Base-by-base conservation (phyloP, 805 yeast species). In the Yamadazyma tumulicola region DNA sequence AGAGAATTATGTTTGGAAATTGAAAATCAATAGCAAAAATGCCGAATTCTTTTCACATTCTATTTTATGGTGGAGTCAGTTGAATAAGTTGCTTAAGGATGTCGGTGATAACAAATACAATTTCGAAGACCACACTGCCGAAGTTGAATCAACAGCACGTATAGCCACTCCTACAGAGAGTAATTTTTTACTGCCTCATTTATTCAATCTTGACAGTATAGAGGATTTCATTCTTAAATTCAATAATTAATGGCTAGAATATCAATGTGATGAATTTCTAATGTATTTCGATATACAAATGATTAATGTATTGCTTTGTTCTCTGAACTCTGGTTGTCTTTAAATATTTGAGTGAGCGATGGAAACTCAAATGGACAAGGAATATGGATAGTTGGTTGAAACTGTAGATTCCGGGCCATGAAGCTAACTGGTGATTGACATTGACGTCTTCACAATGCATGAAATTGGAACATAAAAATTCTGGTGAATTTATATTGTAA, bases 11-110 rank as follows among this genome's bases (percentile, higher is more conserved):
- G 32, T 41, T 10, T 41, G 45, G 45, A 37, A 34, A 15, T 19
- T 41, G 19, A 41, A 41, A 16, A 29, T 41, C n/a, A 41, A 41
- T 21, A 41, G 27, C 21, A 41, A 41, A 26, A 41, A 31, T 34
- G 45, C 45, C 9, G 41, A 37, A 13, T 41, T 41, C 26, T 37
- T 41, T 14, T 37, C 26, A 35, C 35, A 34, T 30, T 27, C 39
- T 2, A 37, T 34, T 14, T 8, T 32, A 8, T 41, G 41, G 41
- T 41, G 41, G 41, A 23, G 29, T 14, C 37, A 34, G 35, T 17
- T 41, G 10, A 20, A 30, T 12, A 14, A 5, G 3, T 24, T 32
- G 26, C 11, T 24, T 5, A 32, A 26, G n/a, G 19, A 19, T 17
- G 6, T 29, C 6, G 11, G n/a, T 5, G 13, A 15, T n/a, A 8